Base-by-base conservation (phyloP, 768 basidiomycete genomes). In the Tricholoma sp. region DNA sequence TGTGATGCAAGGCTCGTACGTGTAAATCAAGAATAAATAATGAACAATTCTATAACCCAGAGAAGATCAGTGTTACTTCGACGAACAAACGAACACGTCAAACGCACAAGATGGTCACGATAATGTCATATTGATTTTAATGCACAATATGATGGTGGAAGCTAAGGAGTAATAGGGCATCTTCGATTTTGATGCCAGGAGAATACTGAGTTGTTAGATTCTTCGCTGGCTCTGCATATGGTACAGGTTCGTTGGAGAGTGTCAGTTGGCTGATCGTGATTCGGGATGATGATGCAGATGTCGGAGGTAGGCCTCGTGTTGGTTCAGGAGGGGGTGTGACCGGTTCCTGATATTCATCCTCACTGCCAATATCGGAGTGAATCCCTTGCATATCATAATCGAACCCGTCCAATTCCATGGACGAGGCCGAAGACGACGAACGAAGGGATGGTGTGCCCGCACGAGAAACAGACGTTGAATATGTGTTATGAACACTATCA, bases 311-410 rank as follows among this genome's bases (percentile, higher is more conserved):
- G 5, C 71, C 70, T 28, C 74, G 73, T 8, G 72, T 73, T 32
- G 77, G 72, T 39, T 79, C 80, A 15, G 86, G 84, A 3, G 83
- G 82, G 12, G 88, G 88, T 0, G 88, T 89, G 24, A 89, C 83
- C 10, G 84, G 85, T 65, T 90, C 88, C 56, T 86, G 83, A 59
- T 78, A 82, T 53, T 89, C 86, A 51, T 90, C 88, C 50, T 88
- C 85, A 65, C 85, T 88, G 49, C 74, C 76, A 66, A 80, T 76
- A 61, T 86, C 84, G 32, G 79, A 80, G 56, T 76, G 74, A 34
- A 59, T 64, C 58, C 67, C 72, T 32, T 70, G 70, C 59, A 74
- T 69, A 50, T 79, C 76, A 48, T 75, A 76, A 59, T 80, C 73
- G 52, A 74, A 68, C 17, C 72, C 71, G 57, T 80, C 79, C 49